phyloP scores from a whole-genome alignment of 257 asterid species.

The Petunia axillaris region DNA sequence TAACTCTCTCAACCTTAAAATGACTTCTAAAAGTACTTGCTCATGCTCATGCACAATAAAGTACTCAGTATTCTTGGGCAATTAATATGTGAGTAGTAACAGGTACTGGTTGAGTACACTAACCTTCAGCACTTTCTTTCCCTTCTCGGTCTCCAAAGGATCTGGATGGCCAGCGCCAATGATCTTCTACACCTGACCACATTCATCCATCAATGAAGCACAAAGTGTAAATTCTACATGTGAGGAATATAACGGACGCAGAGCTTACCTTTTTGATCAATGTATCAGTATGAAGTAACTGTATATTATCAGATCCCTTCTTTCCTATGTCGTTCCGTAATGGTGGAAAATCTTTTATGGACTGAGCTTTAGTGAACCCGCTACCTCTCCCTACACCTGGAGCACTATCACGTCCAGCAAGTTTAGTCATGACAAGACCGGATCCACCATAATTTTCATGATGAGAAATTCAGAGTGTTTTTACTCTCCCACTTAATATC shows the following conservation, averaged over 20 bases:
- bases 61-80: background rate
- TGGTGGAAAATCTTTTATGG: constrained; percentile 67
- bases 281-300: no score
- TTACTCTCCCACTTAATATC: constrained; percentile 86
- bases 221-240: background rate
- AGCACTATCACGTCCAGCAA: no score
- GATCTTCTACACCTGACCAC: constrained; percentile 73
- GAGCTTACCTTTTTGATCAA: constrained; percentile 39
- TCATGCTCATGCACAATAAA: constrained; percentile 69
- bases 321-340: constrained; percentile 72
- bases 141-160: constrained; percentile 77
- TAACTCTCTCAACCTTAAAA: constrained; percentile 65
- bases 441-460: constrained; percentile 67
- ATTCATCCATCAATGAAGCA: constrained; percentile 25
- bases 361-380: constrained; percentile 30
- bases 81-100: no score
- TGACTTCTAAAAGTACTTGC: constrained; percentile 76
- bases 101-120: no score
- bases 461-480: constrained; percentile 66
- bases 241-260: background rate
- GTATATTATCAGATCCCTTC: constrained; percentile 65
- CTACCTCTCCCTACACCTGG: no score
- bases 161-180: constrained; percentile 66
- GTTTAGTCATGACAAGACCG: constrained; percentile 44
- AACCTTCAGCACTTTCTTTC: constrained; percentile 61